Conservation (phyloP, 441 rosid species). For the Gossypium lobatum region DNA sequence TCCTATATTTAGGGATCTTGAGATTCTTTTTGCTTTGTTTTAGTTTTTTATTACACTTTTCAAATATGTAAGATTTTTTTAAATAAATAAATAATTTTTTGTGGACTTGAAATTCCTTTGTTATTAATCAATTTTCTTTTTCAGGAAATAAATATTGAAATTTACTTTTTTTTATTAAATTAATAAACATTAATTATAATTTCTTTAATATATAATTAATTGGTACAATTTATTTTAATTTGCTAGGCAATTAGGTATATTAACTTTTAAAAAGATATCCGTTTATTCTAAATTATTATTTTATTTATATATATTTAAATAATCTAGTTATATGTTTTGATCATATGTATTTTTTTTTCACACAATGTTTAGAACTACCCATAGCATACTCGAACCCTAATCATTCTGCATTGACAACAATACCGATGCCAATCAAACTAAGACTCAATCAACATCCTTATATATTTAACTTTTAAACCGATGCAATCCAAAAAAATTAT, state of each 20-base stretch:
- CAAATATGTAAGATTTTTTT: background rate
- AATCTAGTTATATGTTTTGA: too few relatives aligned
- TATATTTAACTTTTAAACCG: too few relatives aligned
- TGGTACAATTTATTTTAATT: background rate
- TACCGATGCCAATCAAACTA: too few relatives aligned
- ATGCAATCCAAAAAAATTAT: too few relatives aligned
- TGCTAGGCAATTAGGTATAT: background rate
- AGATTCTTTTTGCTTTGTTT: background rate
- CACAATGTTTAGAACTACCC: too few relatives aligned
- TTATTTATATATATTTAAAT: too few relatives aligned
- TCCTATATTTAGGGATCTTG: background rate
- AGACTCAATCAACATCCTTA: too few relatives aligned
- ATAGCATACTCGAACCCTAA: too few relatives aligned
- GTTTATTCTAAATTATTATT: too few relatives aligned
- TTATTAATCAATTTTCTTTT: background rate
- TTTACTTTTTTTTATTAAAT: background rate
- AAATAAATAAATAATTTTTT: background rate
- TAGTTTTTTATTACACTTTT: background rate
- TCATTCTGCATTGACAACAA: too few relatives aligned
- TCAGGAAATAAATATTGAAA: background rate
- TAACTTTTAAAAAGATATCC: background rate
- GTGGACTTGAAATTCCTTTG: background rate
- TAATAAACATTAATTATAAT: background rate
- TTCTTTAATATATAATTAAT: background rate
- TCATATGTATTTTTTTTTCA: rapidly evolving